These are phyloP conservation scores for Trebouxia gelatinosa DNA, from an alignment of 163 green algal species.

Conservation along the genomic window DNA sequence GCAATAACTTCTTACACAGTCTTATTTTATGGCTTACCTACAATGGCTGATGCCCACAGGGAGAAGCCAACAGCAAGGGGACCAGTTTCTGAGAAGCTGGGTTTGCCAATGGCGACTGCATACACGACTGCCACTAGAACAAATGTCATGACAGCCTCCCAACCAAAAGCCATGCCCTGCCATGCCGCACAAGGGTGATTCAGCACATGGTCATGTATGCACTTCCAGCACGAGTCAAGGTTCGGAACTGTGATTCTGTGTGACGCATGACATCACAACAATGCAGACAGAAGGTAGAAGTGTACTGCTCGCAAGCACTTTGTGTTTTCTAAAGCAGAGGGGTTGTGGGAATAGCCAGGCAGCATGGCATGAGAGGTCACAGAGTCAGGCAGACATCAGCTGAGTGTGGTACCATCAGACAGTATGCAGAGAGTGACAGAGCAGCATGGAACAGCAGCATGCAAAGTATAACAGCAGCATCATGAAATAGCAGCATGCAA, in stretches of 20 bases:
- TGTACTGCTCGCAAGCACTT: not conserved
- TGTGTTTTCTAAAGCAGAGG: too few relatives aligned
- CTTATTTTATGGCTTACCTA: not conserved
- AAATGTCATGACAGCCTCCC: conserved; percentile 24
- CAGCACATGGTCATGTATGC: conserved; percentile 10
- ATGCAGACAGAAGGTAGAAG: not conserved
- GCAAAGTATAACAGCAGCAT: too few relatives aligned
- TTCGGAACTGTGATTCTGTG: too few relatives aligned
- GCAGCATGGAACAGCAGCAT: too few relatives aligned
- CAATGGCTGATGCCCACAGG: conserved; percentile 12
- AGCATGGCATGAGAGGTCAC: too few relatives aligned
- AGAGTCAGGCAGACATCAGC: too few relatives aligned
- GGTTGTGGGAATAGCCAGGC: too few relatives aligned
- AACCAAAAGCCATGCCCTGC: conserved; percentile 31
- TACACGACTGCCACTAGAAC: conserved; percentile 29
- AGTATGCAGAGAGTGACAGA: too few relatives aligned
- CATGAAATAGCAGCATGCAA: too few relatives aligned
- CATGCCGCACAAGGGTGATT: not conserved
- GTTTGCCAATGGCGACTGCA: conserved; percentile 24
- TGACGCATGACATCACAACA: not conserved
- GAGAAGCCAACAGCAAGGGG: conserved; percentile 13
- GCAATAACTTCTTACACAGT: too few relatives aligned
- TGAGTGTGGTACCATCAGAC: too few relatives aligned
- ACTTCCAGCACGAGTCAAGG: too few relatives aligned
- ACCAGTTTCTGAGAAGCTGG: conserved; percentile 17